These are phyloP conservation scores for Eutrema yunnanense DNA, from an alignment of 345 rosid species.

Conservation along the genomic window DNA sequence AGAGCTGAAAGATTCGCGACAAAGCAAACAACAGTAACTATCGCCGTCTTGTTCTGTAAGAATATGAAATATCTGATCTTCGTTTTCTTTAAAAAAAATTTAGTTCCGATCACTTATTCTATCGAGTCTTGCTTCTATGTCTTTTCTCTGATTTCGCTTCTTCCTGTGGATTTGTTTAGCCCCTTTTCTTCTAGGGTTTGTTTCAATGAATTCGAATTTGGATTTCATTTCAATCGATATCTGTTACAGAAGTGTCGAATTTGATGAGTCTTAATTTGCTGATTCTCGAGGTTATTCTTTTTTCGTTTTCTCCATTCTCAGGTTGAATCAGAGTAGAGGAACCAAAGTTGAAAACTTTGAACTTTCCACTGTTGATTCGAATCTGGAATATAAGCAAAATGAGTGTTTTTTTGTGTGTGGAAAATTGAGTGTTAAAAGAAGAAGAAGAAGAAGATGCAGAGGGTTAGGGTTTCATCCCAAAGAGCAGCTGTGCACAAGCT, in stretches of 20 bases:
- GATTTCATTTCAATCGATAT: background rate
- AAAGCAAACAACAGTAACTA: constrained; percentile 15
- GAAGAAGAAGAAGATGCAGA: constrained; percentile 51
- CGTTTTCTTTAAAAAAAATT: background rate
- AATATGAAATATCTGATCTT: constrained; percentile 1
- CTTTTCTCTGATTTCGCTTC: background rate
- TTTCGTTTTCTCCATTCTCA: constrained; percentile 2
- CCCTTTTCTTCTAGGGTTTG: constrained; percentile 20
- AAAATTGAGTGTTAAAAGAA: background rate
- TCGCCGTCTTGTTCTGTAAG: constrained; percentile 24
- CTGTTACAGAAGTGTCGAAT: background rate
- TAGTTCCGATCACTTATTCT: constrained; percentile 2
- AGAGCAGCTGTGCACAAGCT: constrained; percentile 77
- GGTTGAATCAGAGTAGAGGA: background rate
- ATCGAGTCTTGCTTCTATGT: background rate
- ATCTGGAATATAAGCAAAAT: background rate
- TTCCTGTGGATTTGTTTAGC: background rate
- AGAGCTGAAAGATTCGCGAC: constrained; percentile 9
- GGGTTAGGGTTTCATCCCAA: constrained; percentile 73
- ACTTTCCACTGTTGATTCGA: background rate
- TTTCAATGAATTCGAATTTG: background rate
- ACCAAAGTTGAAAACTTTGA: constrained; percentile 1
- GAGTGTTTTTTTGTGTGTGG: background rate
- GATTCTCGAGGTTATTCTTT: background rate
- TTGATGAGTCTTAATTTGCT: constrained; percentile 1